A percentile compares a stretch with the other conserved stretches of the same genome.
Conservation (phyloP, 176 grass and related monocot genomes). For the sorghum (Sorghum bicolor) region DNA sequence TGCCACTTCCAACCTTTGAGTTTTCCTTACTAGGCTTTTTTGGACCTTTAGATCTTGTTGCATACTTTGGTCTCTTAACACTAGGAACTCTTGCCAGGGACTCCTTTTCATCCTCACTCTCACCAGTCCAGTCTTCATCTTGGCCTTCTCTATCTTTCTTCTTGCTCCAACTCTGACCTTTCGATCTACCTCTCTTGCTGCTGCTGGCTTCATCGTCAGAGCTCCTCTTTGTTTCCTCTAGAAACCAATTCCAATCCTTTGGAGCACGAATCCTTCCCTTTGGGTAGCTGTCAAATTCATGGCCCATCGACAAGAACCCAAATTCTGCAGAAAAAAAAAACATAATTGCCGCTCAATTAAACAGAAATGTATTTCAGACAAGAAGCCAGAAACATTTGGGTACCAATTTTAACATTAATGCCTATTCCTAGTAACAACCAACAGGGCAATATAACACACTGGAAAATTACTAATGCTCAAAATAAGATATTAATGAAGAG, state of each 20-base stretch:
- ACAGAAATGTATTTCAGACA: neutral
- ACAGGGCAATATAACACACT: neutral
- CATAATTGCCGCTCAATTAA: neutral
- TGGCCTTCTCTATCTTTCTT: slow-evolving; percentile 34
- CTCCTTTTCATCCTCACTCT: slow-evolving; percentile 49
- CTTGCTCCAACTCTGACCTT: slow-evolving; percentile 6
- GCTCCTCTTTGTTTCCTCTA: slow-evolving; percentile 42
- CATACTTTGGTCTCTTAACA: slow-evolving; percentile 50
- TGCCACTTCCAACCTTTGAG: neutral
- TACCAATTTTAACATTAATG: neutral
- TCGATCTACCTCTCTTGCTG: slow-evolving; percentile 7
- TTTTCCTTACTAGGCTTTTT: slow-evolving; percentile 40
- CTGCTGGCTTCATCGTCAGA: slow-evolving; percentile 42
- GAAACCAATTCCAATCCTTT: slow-evolving; percentile 79
- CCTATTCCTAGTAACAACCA: neutral
- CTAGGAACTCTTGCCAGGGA: slow-evolving; percentile 21
- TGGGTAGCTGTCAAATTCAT: slow-evolving; percentile 72
- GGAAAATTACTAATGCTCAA: neutral
- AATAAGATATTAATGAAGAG: neutral
- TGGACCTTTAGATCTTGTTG: slow-evolving; percentile 49
- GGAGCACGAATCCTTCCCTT: slow-evolving; percentile 48
- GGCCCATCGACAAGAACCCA: slow-evolving; percentile 65
- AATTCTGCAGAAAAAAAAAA: slow-evolving; percentile 62
- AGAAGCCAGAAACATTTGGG: neutral
- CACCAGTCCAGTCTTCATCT: slow-evolving; percentile 66